Evolutionary conservation across 2,329 filamentous ascomycete species (phyloP).

Genomic region (Zalaria obscura): DNA sequence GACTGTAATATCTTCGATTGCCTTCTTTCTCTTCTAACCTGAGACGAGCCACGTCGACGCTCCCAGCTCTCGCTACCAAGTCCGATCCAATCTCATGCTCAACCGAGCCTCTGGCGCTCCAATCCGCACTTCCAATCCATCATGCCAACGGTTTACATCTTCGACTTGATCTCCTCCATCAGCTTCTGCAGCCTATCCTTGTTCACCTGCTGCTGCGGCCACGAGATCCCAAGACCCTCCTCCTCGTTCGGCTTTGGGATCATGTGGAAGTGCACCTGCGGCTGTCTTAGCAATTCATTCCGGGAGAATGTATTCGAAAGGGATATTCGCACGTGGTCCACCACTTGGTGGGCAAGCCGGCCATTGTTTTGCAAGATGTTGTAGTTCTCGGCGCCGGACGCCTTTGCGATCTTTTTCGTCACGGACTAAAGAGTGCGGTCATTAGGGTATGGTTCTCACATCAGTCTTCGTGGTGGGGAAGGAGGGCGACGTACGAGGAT

Average conservation of each 20-base stretch:
- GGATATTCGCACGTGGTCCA: conserved; percentile 61
- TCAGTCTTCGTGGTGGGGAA: background rate
- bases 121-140: background rate
- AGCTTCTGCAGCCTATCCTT: conserved; percentile 74
- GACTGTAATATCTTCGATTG: too few species aligned
- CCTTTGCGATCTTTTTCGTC: conserved; percentile 72
- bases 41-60: too few species aligned
- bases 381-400: conserved; percentile 65
- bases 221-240: conserved; percentile 67
- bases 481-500: conserved; percentile 48
- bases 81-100: too few species aligned
- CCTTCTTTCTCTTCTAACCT: too few species aligned
- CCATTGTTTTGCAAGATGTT: conserved; percentile 98
- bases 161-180: conserved; percentile 72
- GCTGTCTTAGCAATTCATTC: conserved; percentile 1
- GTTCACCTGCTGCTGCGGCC: conserved; percentile 62
- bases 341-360: conserved; percentile 74
- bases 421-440: conserved; percentile 40
- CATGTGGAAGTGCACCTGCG: conserved; percentile 84
- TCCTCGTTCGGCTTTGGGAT: conserved; percentile 84
- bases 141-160: conserved; percentile 48
- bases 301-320: conserved; percentile 15
- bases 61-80: too few species aligned
- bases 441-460: background rate
- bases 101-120: background rate